These are phyloP conservation scores for Echinochloa phyllopogon DNA, from an alignment of 176 grass and related monocot genomes.

Conservation along the genomic window DNA sequence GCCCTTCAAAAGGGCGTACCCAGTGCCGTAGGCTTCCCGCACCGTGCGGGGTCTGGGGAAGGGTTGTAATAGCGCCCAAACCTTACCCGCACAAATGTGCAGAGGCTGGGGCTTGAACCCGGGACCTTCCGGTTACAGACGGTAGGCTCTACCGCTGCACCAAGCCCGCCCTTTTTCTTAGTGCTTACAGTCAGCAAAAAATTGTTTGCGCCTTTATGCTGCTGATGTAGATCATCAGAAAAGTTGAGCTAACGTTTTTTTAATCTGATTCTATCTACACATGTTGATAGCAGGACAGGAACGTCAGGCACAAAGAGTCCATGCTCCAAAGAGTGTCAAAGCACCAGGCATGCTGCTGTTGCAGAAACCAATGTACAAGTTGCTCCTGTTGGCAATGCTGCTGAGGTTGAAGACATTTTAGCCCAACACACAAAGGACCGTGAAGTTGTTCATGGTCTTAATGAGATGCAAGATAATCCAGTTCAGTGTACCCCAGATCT, in stretches of 20 bases:
- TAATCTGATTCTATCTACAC: slow-evolving; percentile 45
- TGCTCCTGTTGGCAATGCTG: slow-evolving; percentile 38
- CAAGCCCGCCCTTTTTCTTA: too few species aligned
- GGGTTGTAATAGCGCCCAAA: too few species aligned
- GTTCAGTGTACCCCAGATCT: slow-evolving; percentile 35
- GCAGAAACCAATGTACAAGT: slow-evolving; percentile 34
- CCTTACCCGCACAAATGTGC: too few species aligned
- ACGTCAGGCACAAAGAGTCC: slow-evolving; percentile 49
- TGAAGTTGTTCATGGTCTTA: slow-evolving; percentile 30
- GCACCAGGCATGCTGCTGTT: background rate
- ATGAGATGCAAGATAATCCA: slow-evolving; percentile 50
- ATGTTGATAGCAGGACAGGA: slow-evolving; percentile 55
- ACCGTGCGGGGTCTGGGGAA: too few species aligned
- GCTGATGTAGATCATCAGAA: slow-evolving; percentile 19
- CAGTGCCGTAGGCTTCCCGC: too few species aligned
- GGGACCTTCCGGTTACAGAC: too few species aligned
- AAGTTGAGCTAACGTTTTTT: slow-evolving; percentile 23
- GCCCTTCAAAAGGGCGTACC: too few species aligned
- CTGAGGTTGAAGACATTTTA: slow-evolving; percentile 37
- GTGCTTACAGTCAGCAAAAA: slow-evolving; percentile 19
- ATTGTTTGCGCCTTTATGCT: slow-evolving; percentile 18
- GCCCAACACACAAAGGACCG: slow-evolving; percentile 20
- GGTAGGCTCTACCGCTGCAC: too few species aligned
- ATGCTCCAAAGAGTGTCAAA: slow-evolving; percentile 30
- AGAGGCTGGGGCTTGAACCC: too few species aligned